Evolutionary conservation across 164 flowering plant species (phyloP).

Genomic region (Vitis rotundifolia): DNA sequence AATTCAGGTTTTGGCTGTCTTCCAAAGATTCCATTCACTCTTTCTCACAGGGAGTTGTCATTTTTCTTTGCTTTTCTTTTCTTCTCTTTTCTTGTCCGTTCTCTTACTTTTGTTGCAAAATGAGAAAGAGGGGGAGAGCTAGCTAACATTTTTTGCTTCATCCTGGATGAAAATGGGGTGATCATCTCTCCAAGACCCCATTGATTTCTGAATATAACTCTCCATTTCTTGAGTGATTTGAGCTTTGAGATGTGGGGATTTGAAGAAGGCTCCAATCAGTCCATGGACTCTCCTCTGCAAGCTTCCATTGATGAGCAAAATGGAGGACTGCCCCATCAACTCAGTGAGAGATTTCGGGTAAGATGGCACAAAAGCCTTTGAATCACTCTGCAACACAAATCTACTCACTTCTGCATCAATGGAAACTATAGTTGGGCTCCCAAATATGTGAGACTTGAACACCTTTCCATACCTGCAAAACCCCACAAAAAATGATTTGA

Average conservation of each 20-base stretch:
- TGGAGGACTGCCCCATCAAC: constrained; percentile 90
- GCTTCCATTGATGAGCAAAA: constrained; percentile 76
- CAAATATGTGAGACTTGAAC: constrained; percentile 94
- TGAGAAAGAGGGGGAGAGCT: constrained; percentile 26
- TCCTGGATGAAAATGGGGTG: constrained; percentile 74
- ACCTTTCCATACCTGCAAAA: constrained; percentile 86
- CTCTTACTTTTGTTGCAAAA: constrained; percentile 4
- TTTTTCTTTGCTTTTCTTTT: too few relatives aligned
- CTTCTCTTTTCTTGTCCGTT: too few relatives aligned
- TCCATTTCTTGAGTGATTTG: constrained; percentile 84
- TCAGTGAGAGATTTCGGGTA: constrained; percentile 89
- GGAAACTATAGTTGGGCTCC: constrained; percentile 76
- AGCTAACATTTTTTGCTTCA: constrained; percentile 71
- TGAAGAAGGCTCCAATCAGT: constrained; percentile 78
- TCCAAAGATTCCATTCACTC: background rate
- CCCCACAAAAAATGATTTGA: too few relatives aligned
- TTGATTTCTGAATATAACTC: constrained; percentile 51
- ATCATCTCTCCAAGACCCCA: constrained; percentile 65
- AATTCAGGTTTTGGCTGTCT: constrained; percentile 16
- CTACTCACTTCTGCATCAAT: constrained; percentile 87
- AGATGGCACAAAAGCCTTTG: constrained; percentile 67
- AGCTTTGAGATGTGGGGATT: constrained; percentile 69
- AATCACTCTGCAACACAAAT: constrained; percentile 77
- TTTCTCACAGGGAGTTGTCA: too few relatives aligned
- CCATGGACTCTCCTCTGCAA: constrained; percentile 89